Evolutionary conservation across 2,329 filamentous ascomycete genomes (phyloP).

Genomic region (Neoarthrinium moseri): DNA sequence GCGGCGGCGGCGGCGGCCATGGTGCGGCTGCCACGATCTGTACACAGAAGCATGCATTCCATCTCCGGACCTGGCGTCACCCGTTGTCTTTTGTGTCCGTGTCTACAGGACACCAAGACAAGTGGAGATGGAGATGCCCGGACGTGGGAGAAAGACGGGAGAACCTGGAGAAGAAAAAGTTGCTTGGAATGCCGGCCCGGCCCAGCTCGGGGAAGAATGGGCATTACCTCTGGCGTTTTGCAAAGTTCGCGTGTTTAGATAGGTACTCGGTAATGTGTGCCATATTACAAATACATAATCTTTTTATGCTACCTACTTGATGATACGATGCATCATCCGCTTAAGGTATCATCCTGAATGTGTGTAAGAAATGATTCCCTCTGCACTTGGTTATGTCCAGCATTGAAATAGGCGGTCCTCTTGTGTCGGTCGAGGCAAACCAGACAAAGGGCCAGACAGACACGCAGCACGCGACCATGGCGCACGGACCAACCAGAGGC

Average conservation of each 20-base stretch:
- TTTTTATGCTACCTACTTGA: too few relatives aligned
- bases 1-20: not conserved
- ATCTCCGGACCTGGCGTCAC: slow-evolving; percentile 12
- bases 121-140: slow-evolving; percentile 4
- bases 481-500: too few relatives aligned
- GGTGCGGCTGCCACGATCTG: not conserved
- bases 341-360: too few relatives aligned
- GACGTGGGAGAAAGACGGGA: not conserved
- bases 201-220: not conserved
- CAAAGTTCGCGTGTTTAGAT: slow-evolving; percentile 1
- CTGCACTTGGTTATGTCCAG: too few relatives aligned
- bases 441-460: too few relatives aligned
- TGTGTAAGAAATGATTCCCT: too few relatives aligned
- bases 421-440: too few relatives aligned
- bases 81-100: not conserved
- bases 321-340: too few relatives aligned
- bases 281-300: slow-evolving; percentile 8
- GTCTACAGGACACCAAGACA: slow-evolving; percentile 9
- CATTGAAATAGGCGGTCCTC: too few relatives aligned
- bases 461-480: too few relatives aligned
- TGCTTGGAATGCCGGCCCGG: not conserved
- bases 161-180: not conserved
- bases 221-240: slow-evolving; percentile 10
- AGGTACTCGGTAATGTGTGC: slow-evolving; percentile 3
- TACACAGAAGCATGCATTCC: slow-evolving; percentile 8